Evolutionary conservation across 202 grass and related monocot genomes (phyloP).

Genomic region (Schoenoplectus tabernaemontani): DNA sequence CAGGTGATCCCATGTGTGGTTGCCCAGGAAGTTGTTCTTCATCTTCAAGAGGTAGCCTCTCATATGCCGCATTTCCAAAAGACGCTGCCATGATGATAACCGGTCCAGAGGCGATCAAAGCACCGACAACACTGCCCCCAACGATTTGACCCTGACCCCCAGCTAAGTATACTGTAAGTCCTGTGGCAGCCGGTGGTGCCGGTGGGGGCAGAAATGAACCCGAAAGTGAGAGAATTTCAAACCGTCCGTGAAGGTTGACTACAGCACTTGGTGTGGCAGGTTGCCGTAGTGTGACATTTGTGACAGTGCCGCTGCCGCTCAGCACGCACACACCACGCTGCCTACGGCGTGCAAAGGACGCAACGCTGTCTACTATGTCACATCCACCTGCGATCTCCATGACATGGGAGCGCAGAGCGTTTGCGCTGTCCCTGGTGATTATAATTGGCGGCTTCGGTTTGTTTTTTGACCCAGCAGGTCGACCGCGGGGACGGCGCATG

Average conservation of each 20-base stretch:
- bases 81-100: conserved; percentile 93
- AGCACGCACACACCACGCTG: conserved; percentile 85
- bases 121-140: conserved; percentile 60
- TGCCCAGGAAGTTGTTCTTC: conserved; percentile 39
- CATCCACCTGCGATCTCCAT: conserved; percentile 85
- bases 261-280: conserved; percentile 32
- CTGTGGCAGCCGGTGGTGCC: conserved; percentile 52
- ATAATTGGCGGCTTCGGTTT: conserved; percentile 92
- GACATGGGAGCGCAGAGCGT: conserved; percentile 80
- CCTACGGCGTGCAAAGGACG: conserved; percentile 56
- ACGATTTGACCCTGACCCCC: conserved; percentile 81
- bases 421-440: conserved; percentile 90
- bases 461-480: conserved; percentile 91
- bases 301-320: conserved; percentile 58
- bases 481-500: conserved; percentile 58
- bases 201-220: conserved; percentile 87
- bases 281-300: conserved; percentile 65
- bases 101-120: conserved; percentile 57
- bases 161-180: conserved; percentile 81
- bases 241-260: conserved; percentile 52
- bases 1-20: conserved; percentile 33
- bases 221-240: conserved; percentile 87
- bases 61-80: conserved; percentile 89
- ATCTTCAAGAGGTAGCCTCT: conserved; percentile 82
- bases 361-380: conserved; percentile 66